Conservation (phyloP, 148 eudicot species). For the Dianthus caryophyllus region DNA sequence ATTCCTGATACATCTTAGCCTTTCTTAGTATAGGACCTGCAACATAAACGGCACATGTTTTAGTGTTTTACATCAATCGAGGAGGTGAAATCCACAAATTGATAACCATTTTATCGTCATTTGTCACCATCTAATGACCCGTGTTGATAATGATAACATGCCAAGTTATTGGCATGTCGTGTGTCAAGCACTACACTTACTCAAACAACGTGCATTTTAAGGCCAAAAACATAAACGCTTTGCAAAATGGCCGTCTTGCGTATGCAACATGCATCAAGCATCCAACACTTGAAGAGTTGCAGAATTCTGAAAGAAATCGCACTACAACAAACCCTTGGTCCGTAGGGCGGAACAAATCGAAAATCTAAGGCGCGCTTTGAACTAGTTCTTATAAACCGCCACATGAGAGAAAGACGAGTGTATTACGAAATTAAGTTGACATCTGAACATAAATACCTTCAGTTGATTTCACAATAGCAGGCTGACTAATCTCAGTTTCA, state of each 20-base stretch:
- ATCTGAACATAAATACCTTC: slow-evolving; percentile 30
- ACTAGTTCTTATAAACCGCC: too few species aligned
- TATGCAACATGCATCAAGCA: not conserved
- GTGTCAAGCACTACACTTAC: too few species aligned
- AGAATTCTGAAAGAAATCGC: too few species aligned
- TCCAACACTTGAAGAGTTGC: not conserved
- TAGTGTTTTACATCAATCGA: not conserved
- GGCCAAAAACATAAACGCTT: not conserved
- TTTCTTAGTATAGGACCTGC: slow-evolving; percentile 43
- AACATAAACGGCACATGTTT: slow-evolving; percentile 5
- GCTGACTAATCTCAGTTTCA: slow-evolving; percentile 25
- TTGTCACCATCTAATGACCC: too few species aligned
- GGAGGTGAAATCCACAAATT: too few species aligned
- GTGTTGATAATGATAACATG: too few species aligned
- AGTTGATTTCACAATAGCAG: slow-evolving; percentile 22
- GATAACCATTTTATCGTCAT: too few species aligned
- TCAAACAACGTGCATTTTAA: too few species aligned
- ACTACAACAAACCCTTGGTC: too few species aligned
- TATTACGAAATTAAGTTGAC: not conserved
- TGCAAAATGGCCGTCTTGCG: not conserved
- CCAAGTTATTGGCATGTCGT: too few species aligned
- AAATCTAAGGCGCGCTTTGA: too few species aligned
- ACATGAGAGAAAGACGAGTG: not conserved
- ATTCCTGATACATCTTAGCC: slow-evolving; percentile 73
- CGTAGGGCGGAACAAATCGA: too few species aligned